These are phyloP conservation scores for Hymenochaete sp. DNA, from an alignment of 1,284 basidiomycete species.

Conservation along the genomic window DNA sequence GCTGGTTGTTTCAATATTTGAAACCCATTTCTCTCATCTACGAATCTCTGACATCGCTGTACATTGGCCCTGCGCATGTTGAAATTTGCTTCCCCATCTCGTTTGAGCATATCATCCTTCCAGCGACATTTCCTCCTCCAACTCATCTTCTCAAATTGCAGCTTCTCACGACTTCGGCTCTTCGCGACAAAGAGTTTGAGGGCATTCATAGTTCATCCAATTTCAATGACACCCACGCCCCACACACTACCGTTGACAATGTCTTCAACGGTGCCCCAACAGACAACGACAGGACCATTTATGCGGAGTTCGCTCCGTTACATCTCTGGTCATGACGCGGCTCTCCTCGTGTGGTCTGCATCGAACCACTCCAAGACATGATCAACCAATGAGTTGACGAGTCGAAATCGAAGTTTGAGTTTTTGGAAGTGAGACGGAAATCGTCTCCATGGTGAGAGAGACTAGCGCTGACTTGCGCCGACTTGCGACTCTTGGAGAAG, in stretches of 20 bases:
- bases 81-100: constrained; percentile 93
- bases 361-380: constrained; percentile 97
- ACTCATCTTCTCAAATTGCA: constrained; percentile 93
- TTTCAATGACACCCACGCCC: constrained; percentile 85
- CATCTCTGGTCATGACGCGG: constrained; percentile 86
- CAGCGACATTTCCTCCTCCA: constrained; percentile 92
- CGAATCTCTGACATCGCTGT: constrained; percentile 94
- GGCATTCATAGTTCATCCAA: constrained; percentile 73
- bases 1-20: constrained; percentile 92
- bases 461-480: constrained; percentile 90
- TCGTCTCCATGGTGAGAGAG: constrained; percentile 90
- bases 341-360: constrained; percentile 83
- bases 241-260: constrained; percentile 94
- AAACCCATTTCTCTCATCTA: constrained; percentile 95
- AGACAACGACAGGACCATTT: constrained; percentile 95
- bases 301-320: constrained; percentile 91
- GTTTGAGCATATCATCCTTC: constrained; percentile 96
- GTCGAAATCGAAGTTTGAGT: constrained; percentile 82
- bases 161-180: constrained; percentile 78
- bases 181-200: constrained; percentile 90
- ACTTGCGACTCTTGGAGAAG: constrained; percentile 85
- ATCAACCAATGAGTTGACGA: constrained; percentile 84
- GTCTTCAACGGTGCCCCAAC: constrained; percentile 95
- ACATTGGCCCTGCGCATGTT: constrained; percentile 90
- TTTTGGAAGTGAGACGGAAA: constrained; percentile 82